These are phyloP conservation scores for Tuber microsphaerosporum DNA, from an alignment of 495 filamentous ascomycete species.

Conservation along the genomic window DNA sequence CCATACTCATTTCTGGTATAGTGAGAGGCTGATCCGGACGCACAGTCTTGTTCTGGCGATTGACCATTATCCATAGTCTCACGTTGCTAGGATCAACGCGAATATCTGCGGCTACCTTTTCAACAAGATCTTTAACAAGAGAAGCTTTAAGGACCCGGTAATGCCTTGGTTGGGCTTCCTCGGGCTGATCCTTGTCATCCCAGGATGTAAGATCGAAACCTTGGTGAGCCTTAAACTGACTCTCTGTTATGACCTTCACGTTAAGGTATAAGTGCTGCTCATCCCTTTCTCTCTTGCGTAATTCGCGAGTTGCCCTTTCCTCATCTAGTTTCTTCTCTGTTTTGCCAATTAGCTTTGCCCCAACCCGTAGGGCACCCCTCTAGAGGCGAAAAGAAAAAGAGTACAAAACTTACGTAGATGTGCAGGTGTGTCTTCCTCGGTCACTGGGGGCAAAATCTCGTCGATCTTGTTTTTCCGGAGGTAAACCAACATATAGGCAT, in stretches of 20 bases:
- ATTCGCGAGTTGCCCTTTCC: constrained; percentile 67
- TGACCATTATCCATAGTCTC: constrained; percentile 94
- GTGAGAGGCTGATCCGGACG: constrained; percentile 79
- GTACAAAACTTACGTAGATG: constrained; percentile 61
- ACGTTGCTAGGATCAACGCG: constrained; percentile 56
- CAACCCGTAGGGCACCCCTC: not conserved
- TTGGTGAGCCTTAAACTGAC: constrained; percentile 69
- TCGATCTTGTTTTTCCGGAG: constrained; percentile 78
- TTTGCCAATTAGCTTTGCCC: constrained; percentile 40
- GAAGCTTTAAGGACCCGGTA: constrained; percentile 67
- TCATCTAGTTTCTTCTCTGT: constrained; percentile 65
- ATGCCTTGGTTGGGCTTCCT: constrained; percentile 56
- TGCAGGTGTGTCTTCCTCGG: constrained; percentile 65
- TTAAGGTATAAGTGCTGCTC: constrained; percentile 88
- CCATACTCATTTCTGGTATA: constrained; percentile 59
- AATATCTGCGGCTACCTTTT: constrained; percentile 61
- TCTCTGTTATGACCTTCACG: constrained; percentile 69
- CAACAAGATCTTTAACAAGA: constrained; percentile 65
- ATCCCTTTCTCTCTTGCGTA: constrained; percentile 73
- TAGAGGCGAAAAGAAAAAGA: constrained; percentile 12
- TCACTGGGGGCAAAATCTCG: constrained; percentile 67
- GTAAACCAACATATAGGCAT: constrained; percentile 98
- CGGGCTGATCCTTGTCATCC: constrained; percentile 50
- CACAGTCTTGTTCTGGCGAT: constrained; percentile 93
- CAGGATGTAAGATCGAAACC: constrained; percentile 77